These are phyloP conservation scores for Strobilomyces confusus DNA, from an alignment of 768 basidiomycete species.

Conservation along the genomic window DNA sequence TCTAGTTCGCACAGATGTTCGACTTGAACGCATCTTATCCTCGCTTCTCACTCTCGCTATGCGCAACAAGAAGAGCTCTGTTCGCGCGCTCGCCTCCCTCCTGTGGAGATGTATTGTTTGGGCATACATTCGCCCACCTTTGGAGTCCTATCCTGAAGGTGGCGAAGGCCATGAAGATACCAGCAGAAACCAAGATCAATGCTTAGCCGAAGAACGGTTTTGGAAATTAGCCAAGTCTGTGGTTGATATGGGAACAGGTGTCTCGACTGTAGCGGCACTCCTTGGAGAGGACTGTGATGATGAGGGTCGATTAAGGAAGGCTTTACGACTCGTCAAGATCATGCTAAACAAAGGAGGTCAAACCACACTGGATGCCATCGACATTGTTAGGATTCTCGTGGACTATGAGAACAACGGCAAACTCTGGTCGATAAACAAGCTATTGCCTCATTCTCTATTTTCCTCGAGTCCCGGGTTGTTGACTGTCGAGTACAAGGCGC, in stretches of 20 bases:
- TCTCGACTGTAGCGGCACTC: constrained; percentile 52
- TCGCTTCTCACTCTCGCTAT: constrained; percentile 52
- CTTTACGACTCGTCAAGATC: constrained; percentile 44
- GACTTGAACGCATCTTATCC: constrained; percentile 43
- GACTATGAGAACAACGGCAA: constrained; percentile 32
- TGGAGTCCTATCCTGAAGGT: constrained; percentile 19
- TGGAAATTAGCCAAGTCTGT: constrained; percentile 52
- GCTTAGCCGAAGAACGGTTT: constrained; percentile 31
- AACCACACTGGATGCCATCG: constrained; percentile 52
- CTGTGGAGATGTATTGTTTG: constrained; percentile 66
- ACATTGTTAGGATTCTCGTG: constrained; percentile 42
- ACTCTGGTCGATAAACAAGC: constrained; percentile 43
- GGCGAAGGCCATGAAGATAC: constrained; percentile 19
- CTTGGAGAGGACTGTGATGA: constrained; percentile 41
- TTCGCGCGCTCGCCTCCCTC: constrained; percentile 57
- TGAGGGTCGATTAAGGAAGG: constrained; percentile 40
- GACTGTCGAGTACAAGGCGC: constrained; percentile 44
- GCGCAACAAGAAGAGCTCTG: constrained; percentile 58
- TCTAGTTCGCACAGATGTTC: constrained; percentile 41
- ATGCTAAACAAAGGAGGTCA: constrained; percentile 57
- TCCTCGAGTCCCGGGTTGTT: constrained; percentile 54
- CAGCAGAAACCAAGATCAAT: constrained; percentile 24
- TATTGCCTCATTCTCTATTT: constrained; percentile 53
- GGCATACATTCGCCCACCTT: constrained; percentile 59
- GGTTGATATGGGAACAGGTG: constrained; percentile 56